Evolutionary conservation across 176 grass and related monocot genomes (phyloP).

Genomic region (Poa annua): DNA sequence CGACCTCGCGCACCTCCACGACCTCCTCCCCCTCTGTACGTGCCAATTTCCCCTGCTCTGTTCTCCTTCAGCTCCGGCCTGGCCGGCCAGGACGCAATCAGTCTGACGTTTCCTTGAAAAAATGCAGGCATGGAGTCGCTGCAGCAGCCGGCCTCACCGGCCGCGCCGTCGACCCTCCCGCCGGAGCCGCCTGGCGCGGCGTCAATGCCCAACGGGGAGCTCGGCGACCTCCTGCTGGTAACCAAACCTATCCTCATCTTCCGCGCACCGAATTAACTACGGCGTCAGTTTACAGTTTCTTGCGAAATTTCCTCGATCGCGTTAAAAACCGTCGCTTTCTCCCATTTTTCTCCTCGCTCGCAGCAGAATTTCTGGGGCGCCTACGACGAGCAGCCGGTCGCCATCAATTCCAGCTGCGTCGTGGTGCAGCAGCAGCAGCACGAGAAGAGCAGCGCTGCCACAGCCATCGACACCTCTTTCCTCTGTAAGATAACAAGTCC

Average conservation of each 20-base stretch:
- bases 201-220: slow-evolving; percentile 44
- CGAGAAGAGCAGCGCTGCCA: slow-evolving; percentile 35
- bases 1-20: slow-evolving; percentile 49
- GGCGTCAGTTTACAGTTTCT: neutral
- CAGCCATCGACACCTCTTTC: slow-evolving; percentile 17
- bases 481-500: slow-evolving; percentile 21
- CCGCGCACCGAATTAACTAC: slow-evolving; percentile 10
- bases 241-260: neutral
- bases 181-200: neutral
- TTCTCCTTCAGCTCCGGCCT: neutral
- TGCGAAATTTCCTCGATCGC: neutral
- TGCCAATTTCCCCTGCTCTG: neutral
- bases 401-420: slow-evolving; percentile 50
- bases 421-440: slow-evolving; percentile 12
- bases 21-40: slow-evolving; percentile 71
- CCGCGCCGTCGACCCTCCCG: neutral
- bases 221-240: slow-evolving; percentile 73
- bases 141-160: slow-evolving; percentile 10
- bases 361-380: slow-evolving; percentile 72
- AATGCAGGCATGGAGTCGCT: slow-evolving; percentile 45
- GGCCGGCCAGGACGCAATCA: neutral
- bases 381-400: slow-evolving; percentile 51
- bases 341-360: neutral
- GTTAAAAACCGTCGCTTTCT: slow-evolving; percentile 17
- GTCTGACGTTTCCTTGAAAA: neutral